A percentile compares a stretch with the other conserved stretches of the same genome.
Evolutionary conservation across 768 basidiomycete genomes (phyloP).

Genomic region (Lenzites betulinus): DNA sequence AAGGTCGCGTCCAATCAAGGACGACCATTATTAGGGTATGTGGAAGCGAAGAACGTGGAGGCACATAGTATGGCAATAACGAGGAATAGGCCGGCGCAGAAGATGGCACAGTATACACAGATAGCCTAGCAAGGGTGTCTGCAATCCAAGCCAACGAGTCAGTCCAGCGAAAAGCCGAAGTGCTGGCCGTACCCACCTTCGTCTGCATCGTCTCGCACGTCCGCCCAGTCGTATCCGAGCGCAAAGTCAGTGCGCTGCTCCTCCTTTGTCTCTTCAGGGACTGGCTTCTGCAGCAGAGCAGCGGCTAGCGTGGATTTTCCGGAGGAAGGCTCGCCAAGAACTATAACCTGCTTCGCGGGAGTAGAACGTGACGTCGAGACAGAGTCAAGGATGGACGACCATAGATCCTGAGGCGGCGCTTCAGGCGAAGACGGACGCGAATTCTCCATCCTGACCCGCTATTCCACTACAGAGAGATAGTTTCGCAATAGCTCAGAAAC

Average conservation of each 20-base stretch:
- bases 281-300: slow-evolving; percentile 70
- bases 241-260: slow-evolving; percentile 75
- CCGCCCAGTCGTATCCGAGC: slow-evolving; percentile 89
- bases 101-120: slow-evolving; percentile 89
- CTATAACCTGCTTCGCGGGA: slow-evolving; percentile 83
- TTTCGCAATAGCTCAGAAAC: not conserved
- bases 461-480: too few species aligned
- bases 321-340: slow-evolving; percentile 77
- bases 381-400: slow-evolving; percentile 90
- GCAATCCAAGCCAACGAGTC: slow-evolving; percentile 10
- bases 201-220: slow-evolving; percentile 89
- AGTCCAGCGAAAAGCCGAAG: not conserved
- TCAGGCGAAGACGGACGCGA: slow-evolving; percentile 71
- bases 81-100: slow-evolving; percentile 69
- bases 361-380: slow-evolving; percentile 80
- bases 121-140: slow-evolving; percentile 90
- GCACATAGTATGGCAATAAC: slow-evolving; percentile 77
- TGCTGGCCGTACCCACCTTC: slow-evolving; percentile 62
- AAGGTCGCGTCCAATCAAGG: slow-evolving; percentile 95
- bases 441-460: slow-evolving; percentile 34
- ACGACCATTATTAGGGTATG: slow-evolving; percentile 82
- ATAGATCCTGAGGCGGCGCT: slow-evolving; percentile 78
- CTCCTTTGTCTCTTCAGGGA: slow-evolving; percentile 54
- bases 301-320: slow-evolving; percentile 79
- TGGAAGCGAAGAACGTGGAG: slow-evolving; percentile 63